Evolutionary conservation across 805 yeast species (phyloP).

Genomic region (Pichia phayaonensis): DNA sequence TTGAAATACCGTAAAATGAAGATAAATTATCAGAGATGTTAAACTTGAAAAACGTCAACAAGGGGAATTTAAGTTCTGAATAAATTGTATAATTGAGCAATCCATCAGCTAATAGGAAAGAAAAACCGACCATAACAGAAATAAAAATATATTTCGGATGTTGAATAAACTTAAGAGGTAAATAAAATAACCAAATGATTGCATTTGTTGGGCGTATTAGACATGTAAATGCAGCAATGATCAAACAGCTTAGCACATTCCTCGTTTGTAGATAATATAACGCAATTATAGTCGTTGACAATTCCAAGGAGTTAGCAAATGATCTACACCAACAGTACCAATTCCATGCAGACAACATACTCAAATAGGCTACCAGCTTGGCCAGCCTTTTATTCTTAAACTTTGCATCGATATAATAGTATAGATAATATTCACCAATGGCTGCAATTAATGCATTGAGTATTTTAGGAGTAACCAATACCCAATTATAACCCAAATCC

Average conservation of each 20-base stretch:
- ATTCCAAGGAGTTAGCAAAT: constrained; percentile 78
- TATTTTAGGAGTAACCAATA: constrained; percentile 53
- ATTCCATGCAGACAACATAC: constrained; percentile 66
- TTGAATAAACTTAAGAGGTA: constrained; percentile 28
- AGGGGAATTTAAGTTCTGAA: constrained; percentile 48
- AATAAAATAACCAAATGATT: constrained; percentile 66
- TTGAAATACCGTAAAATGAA: constrained; percentile 75
- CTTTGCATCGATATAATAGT: constrained; percentile 32
- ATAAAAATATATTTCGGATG: constrained; percentile 1
- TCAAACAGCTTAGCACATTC: constrained; percentile 20
- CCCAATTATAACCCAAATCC: constrained; percentile 32
- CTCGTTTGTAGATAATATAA: constrained; percentile 52
- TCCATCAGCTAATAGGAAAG: constrained; percentile 32
- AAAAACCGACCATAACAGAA: constrained; percentile 6
- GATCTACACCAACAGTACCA: constrained; percentile 78
- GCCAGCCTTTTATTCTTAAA: constrained; percentile 31
- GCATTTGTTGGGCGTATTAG: constrained; percentile 81
- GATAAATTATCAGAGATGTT: constrained; percentile 69
- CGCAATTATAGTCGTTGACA: constrained; percentile 59
- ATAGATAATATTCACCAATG: constrained; percentile 57
- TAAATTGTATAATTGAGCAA: constrained; percentile 57
- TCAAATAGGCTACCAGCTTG: constrained; percentile 36
- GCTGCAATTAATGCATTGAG: constrained; percentile 65
- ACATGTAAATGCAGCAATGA: constrained; percentile 54
- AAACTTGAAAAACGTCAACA: constrained; percentile 64